phyloP scores from a whole-genome alignment of 2,329 filamentous ascomycete species.

The Trichoderma semiorbis region DNA sequence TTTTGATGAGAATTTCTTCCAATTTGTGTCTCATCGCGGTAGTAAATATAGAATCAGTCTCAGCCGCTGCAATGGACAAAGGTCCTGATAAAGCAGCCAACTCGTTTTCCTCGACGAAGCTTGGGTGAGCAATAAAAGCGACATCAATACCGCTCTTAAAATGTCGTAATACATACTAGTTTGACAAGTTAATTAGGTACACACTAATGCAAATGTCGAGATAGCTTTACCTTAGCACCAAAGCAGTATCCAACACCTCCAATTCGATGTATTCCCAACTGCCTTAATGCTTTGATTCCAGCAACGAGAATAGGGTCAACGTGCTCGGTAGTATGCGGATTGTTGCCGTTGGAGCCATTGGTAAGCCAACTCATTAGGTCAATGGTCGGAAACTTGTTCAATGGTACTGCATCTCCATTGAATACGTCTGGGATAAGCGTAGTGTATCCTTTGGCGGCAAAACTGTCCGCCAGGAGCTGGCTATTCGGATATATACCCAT shows the following conservation, averaged over 20 bases:
- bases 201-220: neutral
- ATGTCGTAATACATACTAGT: neutral
- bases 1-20: neutral
- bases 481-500: slow-evolving; percentile 43
- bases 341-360: neutral
- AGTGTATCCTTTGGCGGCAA: slow-evolving; percentile 27
- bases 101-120: neutral
- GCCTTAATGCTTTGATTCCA: neutral
- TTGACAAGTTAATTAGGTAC: neutral
- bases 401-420: slow-evolving; percentile 34
- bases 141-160: neutral
- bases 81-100: neutral
- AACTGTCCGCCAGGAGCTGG: slow-evolving; percentile 31
- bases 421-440: slow-evolving; percentile 27
- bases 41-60: neutral
- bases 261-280: neutral
- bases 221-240: neutral
- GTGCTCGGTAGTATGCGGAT: neutral
- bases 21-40: neutral
- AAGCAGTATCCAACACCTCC: neutral
- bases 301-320: neutral
- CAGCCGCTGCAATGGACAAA: neutral
- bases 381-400: slow-evolving; percentile 38
- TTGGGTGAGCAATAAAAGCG: neutral
- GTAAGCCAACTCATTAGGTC: slow-evolving; percentile 21